These are phyloP conservation scores for Berberis thunbergii DNA, from an alignment of 164 flowering plant genomes.

Conservation along the genomic window DNA sequence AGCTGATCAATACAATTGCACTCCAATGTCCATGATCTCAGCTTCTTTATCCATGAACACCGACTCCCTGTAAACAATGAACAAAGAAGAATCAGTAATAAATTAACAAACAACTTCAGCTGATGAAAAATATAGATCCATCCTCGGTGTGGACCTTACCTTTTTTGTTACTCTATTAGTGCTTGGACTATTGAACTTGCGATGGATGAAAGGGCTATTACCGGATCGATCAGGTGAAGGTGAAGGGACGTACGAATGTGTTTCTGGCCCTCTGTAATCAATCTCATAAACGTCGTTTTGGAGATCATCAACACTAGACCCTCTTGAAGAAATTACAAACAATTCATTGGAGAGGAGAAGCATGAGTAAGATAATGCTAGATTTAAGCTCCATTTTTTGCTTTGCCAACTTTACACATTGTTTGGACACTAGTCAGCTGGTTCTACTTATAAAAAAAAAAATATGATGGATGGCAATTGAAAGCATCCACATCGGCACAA, in stretches of 20 bases:
- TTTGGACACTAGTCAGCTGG: too few species aligned
- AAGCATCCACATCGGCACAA: conserved; percentile 37
- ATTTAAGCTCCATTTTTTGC: too few species aligned
- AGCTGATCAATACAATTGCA: too few species aligned
- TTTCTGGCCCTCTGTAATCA: conserved; percentile 90
- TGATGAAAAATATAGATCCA: neutral
- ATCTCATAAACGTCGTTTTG: conserved; percentile 51
- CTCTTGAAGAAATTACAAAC: conserved; percentile 1
- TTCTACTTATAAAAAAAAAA: too few species aligned
- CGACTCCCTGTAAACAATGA: too few species aligned
- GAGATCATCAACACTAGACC: conserved; percentile 9
- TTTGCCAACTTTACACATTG: too few species aligned
- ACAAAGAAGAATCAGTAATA: too few species aligned
- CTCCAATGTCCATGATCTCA: too few species aligned
- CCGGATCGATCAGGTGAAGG: conserved; percentile 49
- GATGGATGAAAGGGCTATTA: conserved; percentile 14
- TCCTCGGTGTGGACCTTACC: neutral
- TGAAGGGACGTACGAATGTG: conserved; percentile 61
- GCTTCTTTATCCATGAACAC: too few species aligned
- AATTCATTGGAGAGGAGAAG: neutral
- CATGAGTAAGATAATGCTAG: too few species aligned
- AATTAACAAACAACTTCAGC: too few species aligned
- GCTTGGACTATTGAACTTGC: conserved; percentile 14
- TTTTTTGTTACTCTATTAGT: conserved; percentile 7
- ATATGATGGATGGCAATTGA: conserved; percentile 12